Evolutionary conservation across 495 filamentous ascomycete genomes (phyloP).

Genomic region (Aspergillus mulundensis): DNA sequence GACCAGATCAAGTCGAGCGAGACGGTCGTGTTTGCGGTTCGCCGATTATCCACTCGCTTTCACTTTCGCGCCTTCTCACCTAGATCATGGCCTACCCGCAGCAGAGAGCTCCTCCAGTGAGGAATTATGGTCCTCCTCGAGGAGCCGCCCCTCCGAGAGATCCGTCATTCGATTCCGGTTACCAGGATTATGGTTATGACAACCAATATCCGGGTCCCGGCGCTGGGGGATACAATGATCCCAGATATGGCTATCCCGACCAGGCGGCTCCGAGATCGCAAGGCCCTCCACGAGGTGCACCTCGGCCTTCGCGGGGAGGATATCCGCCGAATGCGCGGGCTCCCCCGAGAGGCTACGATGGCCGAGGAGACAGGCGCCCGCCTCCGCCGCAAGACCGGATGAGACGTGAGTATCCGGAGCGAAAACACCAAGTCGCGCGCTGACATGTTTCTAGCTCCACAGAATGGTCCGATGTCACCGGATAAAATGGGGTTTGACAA

Average conservation of each 20-base stretch:
- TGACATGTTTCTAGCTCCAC: slow-evolving; percentile 21
- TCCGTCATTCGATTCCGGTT: slow-evolving; percentile 46
- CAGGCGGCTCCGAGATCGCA: slow-evolving; percentile 46
- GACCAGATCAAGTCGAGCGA: not conserved
- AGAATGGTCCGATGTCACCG: slow-evolving; percentile 36
- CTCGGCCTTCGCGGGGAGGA: slow-evolving; percentile 30
- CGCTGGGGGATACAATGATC: slow-evolving; percentile 39
- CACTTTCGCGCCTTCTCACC: not conserved
- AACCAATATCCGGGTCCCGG: slow-evolving; percentile 34
- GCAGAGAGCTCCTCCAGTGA: slow-evolving; percentile 46
- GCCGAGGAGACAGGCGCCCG: slow-evolving; percentile 24
- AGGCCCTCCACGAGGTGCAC: slow-evolving; percentile 33
- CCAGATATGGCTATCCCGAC: slow-evolving; percentile 48
- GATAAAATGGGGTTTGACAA: slow-evolving; percentile 57
- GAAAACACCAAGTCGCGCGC: not conserved
- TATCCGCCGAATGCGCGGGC: slow-evolving; percentile 43
- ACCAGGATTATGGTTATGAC: slow-evolving; percentile 45
- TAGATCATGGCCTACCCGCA: slow-evolving; percentile 32
- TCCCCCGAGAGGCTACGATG: slow-evolving; percentile 25
- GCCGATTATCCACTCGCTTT: not conserved
- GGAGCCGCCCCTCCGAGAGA: slow-evolving; percentile 39
- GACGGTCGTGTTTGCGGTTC: not conserved
- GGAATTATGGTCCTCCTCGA: slow-evolving; percentile 46
- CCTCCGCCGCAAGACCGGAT: slow-evolving; percentile 25
- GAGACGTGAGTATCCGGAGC: slow-evolving; percentile 30